Base-by-base conservation (phyloP, 2,329 filamentous ascomycete species). In the Penicillium sp. region DNA sequence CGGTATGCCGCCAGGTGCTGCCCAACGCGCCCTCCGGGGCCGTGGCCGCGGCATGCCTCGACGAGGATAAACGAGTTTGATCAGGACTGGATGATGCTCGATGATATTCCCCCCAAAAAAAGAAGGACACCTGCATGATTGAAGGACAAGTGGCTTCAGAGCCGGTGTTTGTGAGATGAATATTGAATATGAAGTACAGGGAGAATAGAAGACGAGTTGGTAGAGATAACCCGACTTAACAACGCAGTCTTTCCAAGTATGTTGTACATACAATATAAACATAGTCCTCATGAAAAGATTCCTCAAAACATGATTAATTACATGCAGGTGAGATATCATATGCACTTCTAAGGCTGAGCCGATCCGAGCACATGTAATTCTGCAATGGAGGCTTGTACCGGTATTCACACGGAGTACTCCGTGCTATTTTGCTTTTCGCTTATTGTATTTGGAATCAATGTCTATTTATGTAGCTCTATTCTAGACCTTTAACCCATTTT, bases 11-110 rank as follows among this genome's bases (percentile, higher is more conserved):
- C 84, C 84, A 1, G 87, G 86, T 59, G 90, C 91, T 21, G 90
- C 91, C 10, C 91, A 97, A 76, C 79, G 91, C 64, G 91, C 89
- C 37, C 73, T 97, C 58, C 80, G 90, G 55, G 87, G 90, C 56
- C 83, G 88, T 60, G 90, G 90, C 55, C 83, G 88, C 49, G 88
- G 88, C 32, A 93, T 97, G 89, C 91, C 93, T 24, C 61, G 63
- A 48, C 57, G 65, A 39, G 56, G 57, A 54, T 58, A 54, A 57
- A 61, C 43, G 57, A 55, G 52, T 58, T 54, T 54, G 54, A 51
- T 53, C 59, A 61, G 51, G 56, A 65, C 43, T 61, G 49, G 53
- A 58, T 55, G 47, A 53, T 54, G 54, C 53, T 48, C 42, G 42
- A 51, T 52, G 31, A 45, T 48, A 50, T 49, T 53, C 43, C 44